These are phyloP conservation scores for Geotrichum candidum DNA, from an alignment of 1,139 yeast genomes.

Conservation along the genomic window DNA sequence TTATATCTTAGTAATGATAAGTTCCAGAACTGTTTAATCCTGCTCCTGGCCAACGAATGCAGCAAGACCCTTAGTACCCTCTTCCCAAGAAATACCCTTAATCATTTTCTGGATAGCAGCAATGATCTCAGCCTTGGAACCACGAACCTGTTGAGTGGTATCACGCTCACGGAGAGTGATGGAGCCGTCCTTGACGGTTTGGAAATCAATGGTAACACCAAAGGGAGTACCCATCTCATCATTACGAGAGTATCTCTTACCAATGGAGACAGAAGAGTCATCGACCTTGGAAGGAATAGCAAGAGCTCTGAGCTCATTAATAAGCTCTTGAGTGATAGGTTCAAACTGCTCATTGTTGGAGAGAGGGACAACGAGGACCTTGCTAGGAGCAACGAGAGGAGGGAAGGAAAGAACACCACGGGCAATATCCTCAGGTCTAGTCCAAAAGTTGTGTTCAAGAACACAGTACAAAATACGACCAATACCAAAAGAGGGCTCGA, in stretches of 20 bases:
- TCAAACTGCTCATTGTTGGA: slow-evolving; percentile 76
- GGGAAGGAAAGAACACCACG: slow-evolving; percentile 91
- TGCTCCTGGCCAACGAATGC: slow-evolving; percentile 41
- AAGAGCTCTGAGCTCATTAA: slow-evolving; percentile 63
- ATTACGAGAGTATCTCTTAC: slow-evolving; percentile 97
- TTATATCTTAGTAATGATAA: background rate
- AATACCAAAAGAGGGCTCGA: slow-evolving; percentile 98
- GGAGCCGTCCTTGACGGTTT: slow-evolving; percentile 80
- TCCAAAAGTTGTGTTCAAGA: slow-evolving; percentile 94
- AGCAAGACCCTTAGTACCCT: slow-evolving; percentile 57
- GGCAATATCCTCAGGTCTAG: slow-evolving; percentile 85
- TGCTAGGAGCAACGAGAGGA: slow-evolving; percentile 95
- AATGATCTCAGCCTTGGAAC: slow-evolving; percentile 70
- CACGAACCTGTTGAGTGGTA: slow-evolving; percentile 95
- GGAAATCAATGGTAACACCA: slow-evolving; percentile 97
- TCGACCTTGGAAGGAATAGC: slow-evolving; percentile 95
- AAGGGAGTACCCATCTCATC: slow-evolving; percentile 99
- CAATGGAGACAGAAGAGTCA: slow-evolving; percentile 96
- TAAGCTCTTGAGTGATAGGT: slow-evolving; percentile 60
- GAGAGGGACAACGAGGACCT: slow-evolving; percentile 91
- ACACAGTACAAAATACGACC: slow-evolving; percentile 93
- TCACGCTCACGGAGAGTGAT: slow-evolving; percentile 98
- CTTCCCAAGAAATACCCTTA: slow-evolving; percentile 70
- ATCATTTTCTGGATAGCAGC: slow-evolving; percentile 74
- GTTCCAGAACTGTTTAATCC: background rate